Conservation (phyloP, 768 basidiomycete species). For the Gymnopilus junonius region DNA sequence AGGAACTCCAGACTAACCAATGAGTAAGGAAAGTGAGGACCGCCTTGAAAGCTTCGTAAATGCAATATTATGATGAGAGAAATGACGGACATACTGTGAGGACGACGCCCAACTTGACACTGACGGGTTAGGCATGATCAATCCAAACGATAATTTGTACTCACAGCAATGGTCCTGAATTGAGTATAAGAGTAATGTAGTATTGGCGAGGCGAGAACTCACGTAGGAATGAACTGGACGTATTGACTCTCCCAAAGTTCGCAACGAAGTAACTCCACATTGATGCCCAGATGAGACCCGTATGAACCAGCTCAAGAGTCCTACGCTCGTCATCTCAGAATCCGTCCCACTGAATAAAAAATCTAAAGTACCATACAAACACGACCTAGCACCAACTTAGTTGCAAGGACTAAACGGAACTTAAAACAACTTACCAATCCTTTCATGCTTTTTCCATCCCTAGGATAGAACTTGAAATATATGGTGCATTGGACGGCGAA, state of each 20-base stretch:
- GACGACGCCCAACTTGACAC: conserved; percentile 24
- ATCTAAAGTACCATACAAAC: conserved; percentile 7
- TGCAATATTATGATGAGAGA: not conserved
- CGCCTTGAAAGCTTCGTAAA: conserved; percentile 17
- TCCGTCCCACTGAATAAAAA: not conserved
- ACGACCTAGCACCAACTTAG: conserved; percentile 20
- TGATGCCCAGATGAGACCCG: conserved; percentile 38
- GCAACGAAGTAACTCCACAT: conserved; percentile 43
- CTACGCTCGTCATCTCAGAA: conserved; percentile 20
- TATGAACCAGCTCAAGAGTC: conserved; percentile 43
- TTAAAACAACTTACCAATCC: conserved; percentile 24
- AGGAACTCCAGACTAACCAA: conserved; percentile 13
- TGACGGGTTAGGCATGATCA: not conserved
- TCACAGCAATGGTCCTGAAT: conserved; percentile 22
- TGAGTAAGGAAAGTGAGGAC: conserved; percentile 34
- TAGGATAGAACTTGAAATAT: conserved; percentile 38
- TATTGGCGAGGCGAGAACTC: not conserved
- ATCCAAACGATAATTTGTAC: conserved; percentile 1
- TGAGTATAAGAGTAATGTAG: not conserved
- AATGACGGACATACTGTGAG: conserved; percentile 23
- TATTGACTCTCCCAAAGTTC: conserved; percentile 29
- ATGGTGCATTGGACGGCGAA: conserved; percentile 34
- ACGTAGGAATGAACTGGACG: conserved; percentile 42
- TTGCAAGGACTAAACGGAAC: not conserved
- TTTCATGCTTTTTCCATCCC: conserved; percentile 30